phyloP scores from a whole-genome alignment of 805 yeast genomes.

The Brettanomyces naardenensis region DNA sequence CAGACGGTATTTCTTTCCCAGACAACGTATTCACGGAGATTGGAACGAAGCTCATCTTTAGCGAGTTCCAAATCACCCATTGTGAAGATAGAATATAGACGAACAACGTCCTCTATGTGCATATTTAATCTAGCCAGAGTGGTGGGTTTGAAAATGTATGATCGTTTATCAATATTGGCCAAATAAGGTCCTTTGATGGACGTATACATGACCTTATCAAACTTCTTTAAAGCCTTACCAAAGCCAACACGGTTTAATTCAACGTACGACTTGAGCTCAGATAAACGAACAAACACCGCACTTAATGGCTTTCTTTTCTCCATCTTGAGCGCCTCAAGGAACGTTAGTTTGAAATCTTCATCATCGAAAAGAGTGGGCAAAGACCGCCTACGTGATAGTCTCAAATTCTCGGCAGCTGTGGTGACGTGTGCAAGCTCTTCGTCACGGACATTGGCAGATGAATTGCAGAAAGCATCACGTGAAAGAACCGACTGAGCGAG shows the following conservation, averaged over 20 bases:
- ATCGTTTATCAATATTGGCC: slow-evolving; percentile 32
- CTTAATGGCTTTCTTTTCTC: slow-evolving; percentile 61
- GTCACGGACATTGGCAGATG: slow-evolving; percentile 4
- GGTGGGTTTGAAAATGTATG: slow-evolving; percentile 46
- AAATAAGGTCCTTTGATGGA: slow-evolving; percentile 54
- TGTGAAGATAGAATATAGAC: slow-evolving; percentile 32
- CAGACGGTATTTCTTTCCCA: slow-evolving; percentile 98
- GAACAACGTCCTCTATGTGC: slow-evolving; percentile 37
- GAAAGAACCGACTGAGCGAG: slow-evolving; percentile 8
- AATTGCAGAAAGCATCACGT: slow-evolving; percentile 14
- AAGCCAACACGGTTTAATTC: slow-evolving; percentile 87
- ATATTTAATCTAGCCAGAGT: slow-evolving; percentile 42
- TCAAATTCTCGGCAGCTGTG: slow-evolving; percentile 11
- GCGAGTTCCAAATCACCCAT: slow-evolving; percentile 33
- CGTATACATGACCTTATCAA: slow-evolving; percentile 73
- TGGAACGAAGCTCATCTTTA: slow-evolving; percentile 38
- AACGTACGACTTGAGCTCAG: slow-evolving; percentile 76
- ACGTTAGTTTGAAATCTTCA: slow-evolving; percentile 28
- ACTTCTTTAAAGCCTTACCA: slow-evolving; percentile 83
- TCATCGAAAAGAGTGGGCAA: slow-evolving; percentile 27
- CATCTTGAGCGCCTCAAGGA: slow-evolving; percentile 45
- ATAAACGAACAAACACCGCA: slow-evolving; percentile 61
- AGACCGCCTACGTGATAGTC: slow-evolving; percentile 19
- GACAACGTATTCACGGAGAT: slow-evolving; percentile 83
- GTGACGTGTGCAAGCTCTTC: background rate